These are phyloP conservation scores for Picea sitchensis DNA, from an alignment of 75 land plant genomes.

Conservation along the genomic window DNA sequence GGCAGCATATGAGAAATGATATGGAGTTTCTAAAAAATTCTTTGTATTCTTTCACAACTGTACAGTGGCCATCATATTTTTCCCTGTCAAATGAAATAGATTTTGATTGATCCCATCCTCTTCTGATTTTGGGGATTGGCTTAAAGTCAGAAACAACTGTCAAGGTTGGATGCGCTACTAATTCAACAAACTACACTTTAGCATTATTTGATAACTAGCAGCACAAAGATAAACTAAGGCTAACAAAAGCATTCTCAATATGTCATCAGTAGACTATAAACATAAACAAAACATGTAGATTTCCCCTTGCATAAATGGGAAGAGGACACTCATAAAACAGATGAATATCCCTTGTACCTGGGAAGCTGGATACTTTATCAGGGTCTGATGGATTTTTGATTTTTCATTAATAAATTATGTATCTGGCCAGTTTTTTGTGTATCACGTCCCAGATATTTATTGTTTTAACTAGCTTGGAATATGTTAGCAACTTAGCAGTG, in stretches of 20 bases:
- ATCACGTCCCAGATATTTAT: no score
- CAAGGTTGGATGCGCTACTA: background rate
- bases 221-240: background rate
- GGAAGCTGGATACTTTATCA: no score
- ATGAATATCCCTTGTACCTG: no score
- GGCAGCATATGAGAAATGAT: conserved; percentile 1
- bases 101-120: background rate
- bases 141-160: background rate
- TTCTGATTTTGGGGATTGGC: background rate
- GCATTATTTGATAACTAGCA: background rate
- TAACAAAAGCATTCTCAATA: background rate
- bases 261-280: background rate
- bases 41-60: background rate
- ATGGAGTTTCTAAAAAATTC: background rate
- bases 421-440: no score
- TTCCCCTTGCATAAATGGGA: no score
- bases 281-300: no score
- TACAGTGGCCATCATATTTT: background rate
- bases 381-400: no score
- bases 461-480: no score
- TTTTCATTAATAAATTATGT: no score
- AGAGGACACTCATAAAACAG: no score
- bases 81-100: background rate
- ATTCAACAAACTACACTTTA: background rate
- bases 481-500: no score